phyloP scores from a whole-genome alignment of 2,329 filamentous ascomycete genomes.

The Diplodia sapinea region DNA sequence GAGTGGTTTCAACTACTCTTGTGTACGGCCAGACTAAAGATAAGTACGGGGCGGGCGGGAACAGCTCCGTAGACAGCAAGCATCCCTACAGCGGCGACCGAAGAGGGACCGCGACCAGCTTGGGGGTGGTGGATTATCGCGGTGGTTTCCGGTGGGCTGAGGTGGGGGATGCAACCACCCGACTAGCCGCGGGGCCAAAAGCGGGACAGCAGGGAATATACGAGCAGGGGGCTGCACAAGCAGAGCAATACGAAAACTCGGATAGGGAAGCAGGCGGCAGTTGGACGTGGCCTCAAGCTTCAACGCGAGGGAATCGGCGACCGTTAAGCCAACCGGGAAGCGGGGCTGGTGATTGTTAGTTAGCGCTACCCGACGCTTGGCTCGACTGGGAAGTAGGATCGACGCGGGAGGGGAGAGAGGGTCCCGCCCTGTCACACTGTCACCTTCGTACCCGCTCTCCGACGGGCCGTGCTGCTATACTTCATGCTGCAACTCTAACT shows the following conservation, averaged over 20 bases:
- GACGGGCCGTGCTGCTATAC: no score
- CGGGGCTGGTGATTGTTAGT: not conserved
- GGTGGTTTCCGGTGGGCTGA: not conserved
- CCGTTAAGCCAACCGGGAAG: constrained; percentile 1
- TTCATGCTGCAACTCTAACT: no score
- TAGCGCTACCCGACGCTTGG: constrained; percentile 17
- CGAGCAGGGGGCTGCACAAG: not conserved
- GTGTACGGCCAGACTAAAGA: no score
- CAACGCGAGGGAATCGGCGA: constrained; percentile 12
- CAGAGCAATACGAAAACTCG: not conserved
- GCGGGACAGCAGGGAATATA: constrained; percentile 9
- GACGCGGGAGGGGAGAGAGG: constrained; percentile 20
- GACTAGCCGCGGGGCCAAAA: not conserved
- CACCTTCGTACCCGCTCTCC: no score
- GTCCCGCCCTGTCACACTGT: not conserved
- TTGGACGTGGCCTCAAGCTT: constrained; percentile 9
- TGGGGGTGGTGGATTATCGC: not conserved
- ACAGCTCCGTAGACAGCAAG: not conserved
- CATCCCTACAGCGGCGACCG: not conserved
- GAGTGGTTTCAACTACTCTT: no score
- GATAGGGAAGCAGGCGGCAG: not conserved
- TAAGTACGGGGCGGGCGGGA: constrained; percentile 1
- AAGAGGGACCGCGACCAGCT: not conserved
- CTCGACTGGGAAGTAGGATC: constrained; percentile 18
- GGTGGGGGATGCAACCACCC: not conserved